Evolutionary conservation across 78 protist species (phyloP), one percentile per base, ranked within the genome.

Genomic region (Guillardia theta): DNA sequence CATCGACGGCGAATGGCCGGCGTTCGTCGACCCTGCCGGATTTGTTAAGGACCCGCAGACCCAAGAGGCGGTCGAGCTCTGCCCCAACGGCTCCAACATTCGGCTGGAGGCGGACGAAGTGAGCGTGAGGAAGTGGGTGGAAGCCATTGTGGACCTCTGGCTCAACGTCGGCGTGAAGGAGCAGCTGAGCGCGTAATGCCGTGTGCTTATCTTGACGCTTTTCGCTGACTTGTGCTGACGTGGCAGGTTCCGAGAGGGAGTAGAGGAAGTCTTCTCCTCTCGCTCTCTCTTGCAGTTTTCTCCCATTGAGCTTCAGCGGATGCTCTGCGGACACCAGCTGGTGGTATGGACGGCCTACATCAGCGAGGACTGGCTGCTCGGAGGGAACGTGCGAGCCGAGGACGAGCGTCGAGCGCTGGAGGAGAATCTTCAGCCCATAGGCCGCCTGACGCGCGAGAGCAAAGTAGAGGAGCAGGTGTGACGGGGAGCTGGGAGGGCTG

Each of bases 321-420:
- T 78, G 90, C 90, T 78, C 0, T 78, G 90, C 90, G 90, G 90
- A 9, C 90, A 78, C 45, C 90, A 78, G 50, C 45, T 12, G 48
- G 90, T 78, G 90, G 90, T 78, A 4, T 78, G 90, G 90, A 78
- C 90, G n/a, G 90, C 90, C 44, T 78, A 78, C 33, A 12, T 78
- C 45, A 43, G 50, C 50, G 48, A 37, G 43, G 45, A 37, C 48
- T 78, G 90, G 90, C 90, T 78, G 50, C 9, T 22, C 27, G 9
- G 90, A 36, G 90, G 48, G 47, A 18, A 43, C 18, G 90, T 36
- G 50, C 3, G 41, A 3, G 33, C 2, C 37, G 90, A 37, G 48
- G 90, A 78, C 4, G 90, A 78, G 90, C 18, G 48, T 0, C 39
- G 44, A 48, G 90, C 90, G 0, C 90, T 78, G 0, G 48, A 37